A percentile compares a stretch with the other conserved stretches of the same genome.
phyloP scores from a whole-genome alignment of 768 basidiomycete species.

The Suillus americanus region DNA sequence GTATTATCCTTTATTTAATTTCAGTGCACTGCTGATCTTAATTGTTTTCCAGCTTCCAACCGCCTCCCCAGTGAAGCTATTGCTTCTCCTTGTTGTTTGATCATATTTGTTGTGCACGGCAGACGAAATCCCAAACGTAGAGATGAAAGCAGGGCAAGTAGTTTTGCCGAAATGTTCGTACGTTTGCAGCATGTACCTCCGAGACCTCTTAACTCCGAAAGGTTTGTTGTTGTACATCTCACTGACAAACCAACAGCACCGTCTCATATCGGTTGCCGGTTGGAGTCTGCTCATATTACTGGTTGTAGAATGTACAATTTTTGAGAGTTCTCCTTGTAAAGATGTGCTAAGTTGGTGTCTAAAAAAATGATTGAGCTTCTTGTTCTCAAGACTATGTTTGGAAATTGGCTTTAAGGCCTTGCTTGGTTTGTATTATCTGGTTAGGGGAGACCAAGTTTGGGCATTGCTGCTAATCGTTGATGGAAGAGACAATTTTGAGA shows the following conservation, averaged over 20 bases:
- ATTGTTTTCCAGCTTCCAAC: constrained; percentile 41
- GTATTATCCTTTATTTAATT: constrained; percentile 37
- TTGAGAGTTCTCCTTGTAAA: neutral
- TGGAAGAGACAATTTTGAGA: no score
- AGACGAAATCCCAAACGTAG: constrained; percentile 17
- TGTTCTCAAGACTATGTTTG: neutral
- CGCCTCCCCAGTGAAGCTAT: constrained; percentile 41
- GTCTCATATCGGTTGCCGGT: constrained; percentile 19
- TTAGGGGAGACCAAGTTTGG: neutral
- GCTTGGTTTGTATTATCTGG: neutral
- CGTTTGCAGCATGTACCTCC: constrained; percentile 26
- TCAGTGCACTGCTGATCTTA: constrained; percentile 8
- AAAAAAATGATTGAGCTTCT: neutral
- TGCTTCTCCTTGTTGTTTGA: constrained; percentile 11
- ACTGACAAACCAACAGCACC: constrained; percentile 25
- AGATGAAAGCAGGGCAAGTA: constrained; percentile 25
- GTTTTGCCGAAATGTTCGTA: constrained; percentile 22
- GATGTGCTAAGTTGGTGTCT: neutral
- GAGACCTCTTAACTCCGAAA: constrained; percentile 17
- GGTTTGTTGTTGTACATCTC: constrained; percentile 28
- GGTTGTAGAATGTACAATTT: neutral
- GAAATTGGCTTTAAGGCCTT: neutral
- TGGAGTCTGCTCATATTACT: constrained; percentile 10
- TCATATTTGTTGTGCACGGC: constrained; percentile 11
- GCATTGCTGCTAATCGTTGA: neutral